Evolutionary conservation across 768 basidiomycete species (phyloP).

Genomic region (Russula griseocarnosa): DNA sequence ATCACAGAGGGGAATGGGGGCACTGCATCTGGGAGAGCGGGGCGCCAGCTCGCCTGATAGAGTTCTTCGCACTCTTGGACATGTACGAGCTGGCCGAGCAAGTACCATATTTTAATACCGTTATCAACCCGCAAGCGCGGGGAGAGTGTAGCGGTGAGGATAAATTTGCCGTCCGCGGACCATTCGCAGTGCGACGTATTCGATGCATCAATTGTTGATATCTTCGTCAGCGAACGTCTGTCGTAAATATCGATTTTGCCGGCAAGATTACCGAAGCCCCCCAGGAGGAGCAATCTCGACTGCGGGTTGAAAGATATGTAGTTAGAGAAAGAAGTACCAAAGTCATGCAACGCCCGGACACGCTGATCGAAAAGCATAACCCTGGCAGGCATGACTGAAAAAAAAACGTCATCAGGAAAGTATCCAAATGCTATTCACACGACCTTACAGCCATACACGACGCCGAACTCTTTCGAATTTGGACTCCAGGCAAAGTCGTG

Average conservation of each 20-base stretch:
- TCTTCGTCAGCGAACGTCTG: conserved; percentile 76
- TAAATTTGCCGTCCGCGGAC: conserved; percentile 89
- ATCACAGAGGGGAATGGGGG: conserved; percentile 64
- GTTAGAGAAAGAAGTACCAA: conserved; percentile 86
- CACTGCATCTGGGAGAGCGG: conserved; percentile 59
- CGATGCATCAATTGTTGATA: conserved; percentile 77
- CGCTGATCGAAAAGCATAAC: conserved; percentile 88
- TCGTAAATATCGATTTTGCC: conserved; percentile 93
- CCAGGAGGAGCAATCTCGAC: conserved; percentile 79
- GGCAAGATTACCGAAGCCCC: conserved; percentile 95
- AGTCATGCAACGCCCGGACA: conserved; percentile 83
- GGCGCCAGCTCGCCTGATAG: conserved; percentile 85
- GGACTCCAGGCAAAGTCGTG: conserved; percentile 97
- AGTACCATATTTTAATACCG: conserved; percentile 95
- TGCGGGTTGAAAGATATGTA: conserved; percentile 95
- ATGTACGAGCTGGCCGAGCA: conserved; percentile 82
- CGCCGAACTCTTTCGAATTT: conserved; percentile 93
- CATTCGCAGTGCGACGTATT: conserved; percentile 95
- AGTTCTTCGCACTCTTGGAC: conserved; percentile 80
- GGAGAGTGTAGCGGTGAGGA: conserved; percentile 93
- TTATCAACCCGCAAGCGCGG: conserved; percentile 96
- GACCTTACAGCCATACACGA: conserved; percentile 90
- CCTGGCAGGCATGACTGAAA: conserved; percentile 90
- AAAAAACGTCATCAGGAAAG: background rate
- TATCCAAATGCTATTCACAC: background rate